A percentile compares a stretch with the other conserved stretches of the same genome.
Conservation (phyloP, 2,329 filamentous ascomycete species). For the Coccinonectria pachysandricola region DNA sequence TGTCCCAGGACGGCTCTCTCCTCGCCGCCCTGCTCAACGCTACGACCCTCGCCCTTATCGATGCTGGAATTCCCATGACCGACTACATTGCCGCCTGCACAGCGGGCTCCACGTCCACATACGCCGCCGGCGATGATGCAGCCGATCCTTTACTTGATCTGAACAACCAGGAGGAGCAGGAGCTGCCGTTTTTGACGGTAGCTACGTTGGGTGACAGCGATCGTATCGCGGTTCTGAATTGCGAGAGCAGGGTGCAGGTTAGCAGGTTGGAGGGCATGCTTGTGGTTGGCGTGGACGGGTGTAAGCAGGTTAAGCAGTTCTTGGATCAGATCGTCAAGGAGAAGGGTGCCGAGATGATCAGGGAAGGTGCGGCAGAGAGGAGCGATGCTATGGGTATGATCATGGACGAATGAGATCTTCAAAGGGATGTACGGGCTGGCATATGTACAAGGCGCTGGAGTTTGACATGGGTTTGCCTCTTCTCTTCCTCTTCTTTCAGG, state of each 20-base stretch:
- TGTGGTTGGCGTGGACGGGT: slow-evolving; percentile 83
- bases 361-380: slow-evolving; percentile 41
- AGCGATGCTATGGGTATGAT: slow-evolving; percentile 41
- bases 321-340: slow-evolving; percentile 70
- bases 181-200: slow-evolving; percentile 80
- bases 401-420: slow-evolving; percentile 33
- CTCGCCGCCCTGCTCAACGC: slow-evolving; percentile 88
- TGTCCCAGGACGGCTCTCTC: slow-evolving; percentile 82
- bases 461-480: slow-evolving; percentile 1
- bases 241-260: slow-evolving; percentile 83
- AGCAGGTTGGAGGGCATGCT: slow-evolving; percentile 82
- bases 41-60: slow-evolving; percentile 79
- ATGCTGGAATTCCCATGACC: slow-evolving; percentile 91
- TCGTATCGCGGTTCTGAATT: slow-evolving; percentile 66
- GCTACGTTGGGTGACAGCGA: slow-evolving; percentile 67
- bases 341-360: slow-evolving; percentile 55
- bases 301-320: slow-evolving; percentile 72
- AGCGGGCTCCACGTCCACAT: slow-evolving; percentile 64
- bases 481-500: background rate
- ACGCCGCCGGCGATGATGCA: slow-evolving; percentile 52
- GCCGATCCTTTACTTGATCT: slow-evolving; percentile 74
- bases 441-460: slow-evolving; percentile 6
- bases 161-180: slow-evolving; percentile 71
- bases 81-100: slow-evolving; percentile 87
- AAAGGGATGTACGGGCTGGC: no score